Evolutionary conservation across 2,329 filamentous ascomycete species (phyloP), one percentile per base, ranked within the genome.

Genomic region (Fusarium miscanthi): DNA sequence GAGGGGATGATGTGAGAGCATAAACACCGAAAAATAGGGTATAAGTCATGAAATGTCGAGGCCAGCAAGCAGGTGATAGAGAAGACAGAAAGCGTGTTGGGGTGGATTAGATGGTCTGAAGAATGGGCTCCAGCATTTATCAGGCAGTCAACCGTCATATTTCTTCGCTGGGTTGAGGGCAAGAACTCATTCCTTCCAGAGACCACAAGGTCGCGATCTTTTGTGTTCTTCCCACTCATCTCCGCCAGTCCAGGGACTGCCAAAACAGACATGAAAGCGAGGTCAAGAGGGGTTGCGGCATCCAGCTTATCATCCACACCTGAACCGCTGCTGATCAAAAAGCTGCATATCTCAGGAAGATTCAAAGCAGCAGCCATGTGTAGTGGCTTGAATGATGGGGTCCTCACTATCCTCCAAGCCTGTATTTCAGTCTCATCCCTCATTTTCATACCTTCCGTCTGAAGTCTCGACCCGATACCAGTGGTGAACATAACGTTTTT

Each of bases 351-450:
- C 17, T 74, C 66, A 1, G 48, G 57, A 1, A 71, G 14, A 38
- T 54, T 60, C 35, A 73, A 42, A 5, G 60, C 53, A 17, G 72
- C 14, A 25, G 67, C 70, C 45, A 73, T 56, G 6, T 73, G 67
- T 0, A 74, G 14, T 16, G 72, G 64, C 3, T 31, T 8, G 7
- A 59, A 66, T 2, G 38, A 30, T 3, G 21, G 13, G 1, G 2
- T 21, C 0, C 8, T 53, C 8, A 43, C 30, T 3, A 16, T 41
- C 2, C 21, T 27, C 8, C 25, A 41, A 4, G 23, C 57, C 11
- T 25, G 25, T 30, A 25, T 23, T 27, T 17, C 13, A 8, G 25
- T 14, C n/a, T 49, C 27, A 10, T 38, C 19, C 8, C n/a, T 21
- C 2, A 14, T 8, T 6, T 35, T 25, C 16, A 21, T 9, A 43